These are phyloP conservation scores for Xylogone sp. DNA, from an alignment of 2,329 filamentous ascomycete genomes.

Conservation along the genomic window DNA sequence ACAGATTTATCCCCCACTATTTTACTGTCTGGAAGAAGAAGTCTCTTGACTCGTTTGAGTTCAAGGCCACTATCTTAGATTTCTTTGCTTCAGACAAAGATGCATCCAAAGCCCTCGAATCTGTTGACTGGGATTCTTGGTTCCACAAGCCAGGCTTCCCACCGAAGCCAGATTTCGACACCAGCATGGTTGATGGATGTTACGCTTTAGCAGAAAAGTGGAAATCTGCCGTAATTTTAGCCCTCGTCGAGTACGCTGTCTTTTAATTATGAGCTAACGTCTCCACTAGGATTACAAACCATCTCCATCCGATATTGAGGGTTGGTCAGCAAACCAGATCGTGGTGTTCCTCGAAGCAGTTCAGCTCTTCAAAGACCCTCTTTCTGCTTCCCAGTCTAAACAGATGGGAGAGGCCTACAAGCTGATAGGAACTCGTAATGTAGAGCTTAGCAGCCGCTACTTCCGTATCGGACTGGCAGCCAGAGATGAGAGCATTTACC, in stretches of 20 bases:
- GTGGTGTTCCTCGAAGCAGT: slow-evolving; percentile 86
- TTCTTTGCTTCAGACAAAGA: slow-evolving; percentile 74
- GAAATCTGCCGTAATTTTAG: slow-evolving; percentile 52
- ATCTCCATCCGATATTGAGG: slow-evolving; percentile 61
- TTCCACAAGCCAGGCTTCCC: slow-evolving; percentile 89
- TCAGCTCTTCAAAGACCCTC: slow-evolving; percentile 60
- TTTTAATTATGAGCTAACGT: not conserved
- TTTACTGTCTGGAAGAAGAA: slow-evolving; percentile 81
- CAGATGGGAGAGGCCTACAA: slow-evolving; percentile 73
- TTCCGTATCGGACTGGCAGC: slow-evolving; percentile 75
- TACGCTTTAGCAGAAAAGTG: slow-evolving; percentile 80
- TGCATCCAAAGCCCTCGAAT: slow-evolving; percentile 57
- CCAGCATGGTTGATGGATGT: slow-evolving; percentile 78
- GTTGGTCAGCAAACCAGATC: slow-evolving; percentile 81
- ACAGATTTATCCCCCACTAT: slow-evolving; percentile 94
- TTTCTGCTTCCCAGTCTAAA: slow-evolving; percentile 63
- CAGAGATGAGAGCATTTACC: slow-evolving; percentile 64
- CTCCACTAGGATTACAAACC: slow-evolving; percentile 54
- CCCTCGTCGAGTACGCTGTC: not conserved
- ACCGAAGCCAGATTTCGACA: slow-evolving; percentile 88
- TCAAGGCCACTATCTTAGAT: slow-evolving; percentile 80
- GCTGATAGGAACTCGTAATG: slow-evolving; percentile 72
- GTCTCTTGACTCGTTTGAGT: slow-evolving; percentile 90
- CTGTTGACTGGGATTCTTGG: slow-evolving; percentile 84
- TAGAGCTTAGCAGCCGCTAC: slow-evolving; percentile 80